Conservation (phyloP, 2,329 filamentous ascomycete species). For the Epichloe scottii region DNA sequence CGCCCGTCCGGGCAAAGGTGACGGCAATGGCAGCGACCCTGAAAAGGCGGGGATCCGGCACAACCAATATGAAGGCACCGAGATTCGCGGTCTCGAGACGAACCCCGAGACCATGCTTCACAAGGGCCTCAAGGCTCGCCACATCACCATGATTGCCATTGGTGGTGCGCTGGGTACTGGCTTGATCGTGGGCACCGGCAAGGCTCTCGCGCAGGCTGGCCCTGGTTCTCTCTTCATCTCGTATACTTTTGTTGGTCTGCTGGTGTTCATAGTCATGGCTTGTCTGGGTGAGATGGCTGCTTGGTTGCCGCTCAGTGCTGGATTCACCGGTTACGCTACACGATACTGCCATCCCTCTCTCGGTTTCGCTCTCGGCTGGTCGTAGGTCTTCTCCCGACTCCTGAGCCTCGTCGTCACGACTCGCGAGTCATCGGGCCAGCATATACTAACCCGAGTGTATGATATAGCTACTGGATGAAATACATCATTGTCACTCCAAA, state of each 20-base stretch:
- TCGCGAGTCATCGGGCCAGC: background rate
- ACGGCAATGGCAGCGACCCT: constrained; percentile 7
- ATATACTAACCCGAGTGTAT: constrained; percentile 6
- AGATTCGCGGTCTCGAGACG: constrained; percentile 37
- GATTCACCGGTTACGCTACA: constrained; percentile 71
- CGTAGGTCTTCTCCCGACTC: constrained; percentile 29
- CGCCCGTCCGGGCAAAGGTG: constrained; percentile 8
- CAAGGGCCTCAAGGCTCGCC: constrained; percentile 40
- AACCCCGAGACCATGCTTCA: constrained; percentile 34
- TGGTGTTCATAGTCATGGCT: constrained; percentile 74
- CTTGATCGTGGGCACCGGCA: constrained; percentile 57
- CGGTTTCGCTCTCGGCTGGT: constrained; percentile 66
- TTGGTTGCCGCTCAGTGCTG: constrained; percentile 65
- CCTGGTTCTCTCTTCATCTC: constrained; percentile 60
- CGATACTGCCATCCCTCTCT: constrained; percentile 71
- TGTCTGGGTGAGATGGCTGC: constrained; percentile 75
- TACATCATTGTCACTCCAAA: constrained; percentile 82
- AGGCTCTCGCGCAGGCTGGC: constrained; percentile 38
- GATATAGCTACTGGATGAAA: constrained; percentile 49
- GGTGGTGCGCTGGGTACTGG: constrained; percentile 65
- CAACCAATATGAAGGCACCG: constrained; percentile 13
- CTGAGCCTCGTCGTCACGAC: background rate
- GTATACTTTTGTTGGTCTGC: constrained; percentile 53
- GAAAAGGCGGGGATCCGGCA: constrained; percentile 10
- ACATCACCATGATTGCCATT: constrained; percentile 53